phyloP scores from a whole-genome alignment of 345 rosid species.

The Garcia nutans region DNA sequence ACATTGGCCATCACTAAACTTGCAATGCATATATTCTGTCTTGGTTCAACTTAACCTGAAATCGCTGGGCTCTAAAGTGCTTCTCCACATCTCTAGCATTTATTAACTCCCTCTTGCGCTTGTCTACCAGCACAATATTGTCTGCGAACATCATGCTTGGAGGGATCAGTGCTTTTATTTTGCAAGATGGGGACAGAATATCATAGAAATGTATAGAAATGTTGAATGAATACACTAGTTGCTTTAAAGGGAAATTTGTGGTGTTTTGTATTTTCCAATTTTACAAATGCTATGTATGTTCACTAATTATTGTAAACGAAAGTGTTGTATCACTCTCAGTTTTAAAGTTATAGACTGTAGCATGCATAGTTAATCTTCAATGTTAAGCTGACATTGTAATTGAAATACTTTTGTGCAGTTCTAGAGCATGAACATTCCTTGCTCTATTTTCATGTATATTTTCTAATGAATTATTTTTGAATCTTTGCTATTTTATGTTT shows the following conservation, averaged over 20 bases:
- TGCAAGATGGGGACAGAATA: neutral
- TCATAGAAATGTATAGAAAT: neutral
- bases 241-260: neutral
- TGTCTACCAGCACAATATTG: no score
- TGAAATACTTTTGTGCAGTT: neutral
- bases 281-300: neutral
- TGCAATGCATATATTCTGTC: no score
- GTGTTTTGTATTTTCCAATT: conserved; percentile 1
- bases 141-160: no score
- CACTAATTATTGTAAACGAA: neutral
- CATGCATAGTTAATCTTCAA: neutral
- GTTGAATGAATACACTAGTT: neutral
- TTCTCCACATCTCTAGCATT: no score
- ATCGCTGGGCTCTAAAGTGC: no score
- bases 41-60: no score
- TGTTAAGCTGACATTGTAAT: neutral
- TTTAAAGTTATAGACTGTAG: neutral
- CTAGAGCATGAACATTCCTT: neutral
- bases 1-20: no score
- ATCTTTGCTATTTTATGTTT: neutral
- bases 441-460: neutral
- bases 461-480: neutral
- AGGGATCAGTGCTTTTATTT: no score
- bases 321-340: neutral
- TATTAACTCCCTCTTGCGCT: no score